Percentiles rank a stretch among this genome's conserved stretches.
Conservation (phyloP, 495 filamentous ascomycete genomes). For the Penicillium flavigenum region DNA sequence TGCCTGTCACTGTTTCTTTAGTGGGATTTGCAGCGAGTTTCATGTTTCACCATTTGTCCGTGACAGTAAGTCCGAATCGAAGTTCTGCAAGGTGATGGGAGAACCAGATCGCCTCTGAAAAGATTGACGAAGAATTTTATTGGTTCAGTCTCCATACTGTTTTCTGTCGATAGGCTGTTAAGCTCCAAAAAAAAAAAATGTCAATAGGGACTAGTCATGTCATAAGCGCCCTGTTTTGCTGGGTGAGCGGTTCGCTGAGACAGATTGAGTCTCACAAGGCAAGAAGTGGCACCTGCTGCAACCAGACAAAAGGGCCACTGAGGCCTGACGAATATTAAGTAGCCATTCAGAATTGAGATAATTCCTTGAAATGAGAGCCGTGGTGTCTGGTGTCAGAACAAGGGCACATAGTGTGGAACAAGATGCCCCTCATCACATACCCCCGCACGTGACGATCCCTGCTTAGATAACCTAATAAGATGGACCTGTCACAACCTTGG, state of each 20-base stretch:
- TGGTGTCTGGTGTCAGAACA: constrained; percentile 5
- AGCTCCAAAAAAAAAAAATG: constrained; percentile 38
- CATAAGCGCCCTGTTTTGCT: constrained; percentile 38
- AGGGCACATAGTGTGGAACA: constrained; percentile 13
- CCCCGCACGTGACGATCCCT: constrained; percentile 17
- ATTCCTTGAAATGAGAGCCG: neutral
- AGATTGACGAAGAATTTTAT: constrained; percentile 21
- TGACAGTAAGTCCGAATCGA: constrained; percentile 34
- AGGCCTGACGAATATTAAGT: neutral
- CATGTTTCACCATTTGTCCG: constrained; percentile 39
- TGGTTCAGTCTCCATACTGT: constrained; percentile 18
- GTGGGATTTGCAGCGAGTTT: constrained; percentile 25
- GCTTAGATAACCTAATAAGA: constrained; percentile 17
- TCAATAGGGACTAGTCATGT: constrained; percentile 34
- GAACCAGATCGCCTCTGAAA: constrained; percentile 27
- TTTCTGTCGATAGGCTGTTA: constrained; percentile 24
- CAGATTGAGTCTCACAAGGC: constrained; percentile 23
- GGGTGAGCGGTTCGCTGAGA: constrained; percentile 36
- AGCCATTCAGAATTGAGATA: constrained; percentile 14
- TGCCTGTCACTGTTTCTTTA: constrained; percentile 23
- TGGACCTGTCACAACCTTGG: neutral
- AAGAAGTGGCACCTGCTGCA: constrained; percentile 17
- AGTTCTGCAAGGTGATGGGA: constrained; percentile 35
- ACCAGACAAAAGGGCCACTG: constrained; percentile 9
- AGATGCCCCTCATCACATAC: constrained; percentile 24